Evolutionary conservation across 106 monocot genomes (phyloP), one percentile per base, ranked within the genome.

Genomic region (Gastrodia elata): DNA sequence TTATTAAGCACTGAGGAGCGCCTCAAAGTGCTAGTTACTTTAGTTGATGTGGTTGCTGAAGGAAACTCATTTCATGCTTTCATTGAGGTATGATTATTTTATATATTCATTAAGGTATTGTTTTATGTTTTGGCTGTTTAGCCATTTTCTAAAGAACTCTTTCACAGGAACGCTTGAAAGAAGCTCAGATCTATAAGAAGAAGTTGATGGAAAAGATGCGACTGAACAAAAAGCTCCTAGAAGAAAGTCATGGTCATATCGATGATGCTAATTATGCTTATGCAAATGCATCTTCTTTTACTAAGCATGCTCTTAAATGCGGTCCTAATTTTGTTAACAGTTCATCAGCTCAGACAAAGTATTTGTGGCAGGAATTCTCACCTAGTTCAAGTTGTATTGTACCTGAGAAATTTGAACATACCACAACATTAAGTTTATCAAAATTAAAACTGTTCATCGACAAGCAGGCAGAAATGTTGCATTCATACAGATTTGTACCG

Each of bases 201-300:
- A 90, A 90, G 76, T 90, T 97, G 92, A 90, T 89, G 92, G 84
- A 86, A 52, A 93, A 93, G 52, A 85, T 84, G 73, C 92, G 93
- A 73, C 68, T 88, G 43, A 88, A 93, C 81, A 97, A 87, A 82
- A 87, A 85, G 67, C 92, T 92, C 52, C 74, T 80, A 57, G 93
- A 84, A 77, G 97, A 97, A 72, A 90, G 88, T 24, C 86, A 83
- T 70, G 43, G 18, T 26, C 28, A 24, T 83, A 82, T 40, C 82
- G 74, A 70, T 69, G 81, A 91, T 64, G 73, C 75, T 49, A 83
- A 83, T 74, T 64, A 46, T 36, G 43, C n/a, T 79, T 73, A 80
- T 56, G 81, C 75, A 7, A 87, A 87, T 83, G 36, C 71, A 43
- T 41, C 68, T n/a, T 64, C 65, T 32, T 22, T 73, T 16, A 75